Base-by-base conservation (phyloP, 805 yeast species). In the Pichia scutulata region DNA sequence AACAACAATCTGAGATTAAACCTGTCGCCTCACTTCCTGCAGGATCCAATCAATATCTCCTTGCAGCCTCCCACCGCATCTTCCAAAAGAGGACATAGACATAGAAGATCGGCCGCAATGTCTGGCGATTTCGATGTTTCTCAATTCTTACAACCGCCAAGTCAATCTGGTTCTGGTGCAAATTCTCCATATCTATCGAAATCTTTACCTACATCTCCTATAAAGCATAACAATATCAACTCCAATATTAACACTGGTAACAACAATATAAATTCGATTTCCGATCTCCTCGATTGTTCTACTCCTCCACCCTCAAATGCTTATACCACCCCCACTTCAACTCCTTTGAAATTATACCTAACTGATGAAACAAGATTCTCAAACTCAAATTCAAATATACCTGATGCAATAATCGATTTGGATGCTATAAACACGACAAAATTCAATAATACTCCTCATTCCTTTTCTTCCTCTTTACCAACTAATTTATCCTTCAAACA, bases 81-180 rank as follows among this genome's bases (percentile, higher is more conserved):
- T 21, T 44, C 52, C 46, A 70, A 70, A 59, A 70, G 78, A 55
- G 79, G 81, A 1, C 96, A 89, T 67, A 78, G 86, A 43, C 96
- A 89, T 60, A 78, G 87, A 60, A 71, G 96, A 47, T 88, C 96
- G 0, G 89, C 92, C 22, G 96, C 96, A 0, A 83, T 89, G 7
- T 85, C 93, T 9, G 93, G 93, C 4, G 96, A 89, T 63, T 85
- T 87, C 62, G 93, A 86, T 57, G 60, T 39, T 47, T 59, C 48
- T 55, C 58, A 4, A 43, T 62, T 7, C 45, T 39, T 61, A 13
- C 59, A 55, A 23, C 41, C 56, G 9, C 48, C 56, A 22, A 57
- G 21, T 45, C 54, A 25, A n/a, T 52, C 42, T 28, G 26, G n/a
- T 40, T 45, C 22, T 24, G 41, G 7, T 45, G 46, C 7, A 39